Evolutionary conservation across 2,329 filamentous ascomycete genomes (phyloP).

Genomic region (Colletotrichum sp.): DNA sequence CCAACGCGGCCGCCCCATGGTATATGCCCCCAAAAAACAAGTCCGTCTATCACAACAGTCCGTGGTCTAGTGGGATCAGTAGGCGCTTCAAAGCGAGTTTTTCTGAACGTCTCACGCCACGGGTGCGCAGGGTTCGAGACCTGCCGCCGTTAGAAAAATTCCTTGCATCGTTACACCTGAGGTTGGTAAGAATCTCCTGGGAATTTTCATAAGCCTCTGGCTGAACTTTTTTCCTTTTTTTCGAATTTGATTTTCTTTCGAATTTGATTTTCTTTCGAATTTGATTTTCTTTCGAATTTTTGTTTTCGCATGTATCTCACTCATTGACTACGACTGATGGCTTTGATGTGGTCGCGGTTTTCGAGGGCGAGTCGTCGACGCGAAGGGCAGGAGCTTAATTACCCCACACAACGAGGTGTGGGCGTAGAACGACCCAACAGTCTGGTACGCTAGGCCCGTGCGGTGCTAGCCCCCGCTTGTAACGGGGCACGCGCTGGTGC

Average conservation of each 20-base stretch:
- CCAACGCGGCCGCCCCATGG: neutral
- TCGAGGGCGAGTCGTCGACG: neutral
- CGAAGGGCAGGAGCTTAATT: neutral
- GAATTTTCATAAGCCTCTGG: neutral
- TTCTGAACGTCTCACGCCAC: neutral
- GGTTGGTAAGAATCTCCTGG: constrained; percentile 1
- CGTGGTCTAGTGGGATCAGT: neutral
- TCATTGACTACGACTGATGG: neutral
- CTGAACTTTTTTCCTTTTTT: neutral
- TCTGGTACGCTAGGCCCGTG: neutral
- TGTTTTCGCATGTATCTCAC: neutral
- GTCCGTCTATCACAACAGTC: neutral
- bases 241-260: neutral
- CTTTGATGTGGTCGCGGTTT: neutral
- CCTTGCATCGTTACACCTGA: constrained; percentile 2
- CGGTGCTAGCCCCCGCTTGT: neutral
- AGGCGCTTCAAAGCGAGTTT: neutral
- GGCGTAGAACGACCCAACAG: neutral
- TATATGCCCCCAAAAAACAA: neutral
- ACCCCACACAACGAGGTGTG: neutral
- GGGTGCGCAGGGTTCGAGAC: neutral
- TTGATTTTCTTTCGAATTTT: neutral
- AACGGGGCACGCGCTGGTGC: neutral
- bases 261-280: neutral
- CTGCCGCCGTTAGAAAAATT: neutral